These are phyloP conservation scores for Miscanthus sacchariflorus DNA, from an alignment of 202 grass and related monocot species.

Conservation along the genomic window DNA sequence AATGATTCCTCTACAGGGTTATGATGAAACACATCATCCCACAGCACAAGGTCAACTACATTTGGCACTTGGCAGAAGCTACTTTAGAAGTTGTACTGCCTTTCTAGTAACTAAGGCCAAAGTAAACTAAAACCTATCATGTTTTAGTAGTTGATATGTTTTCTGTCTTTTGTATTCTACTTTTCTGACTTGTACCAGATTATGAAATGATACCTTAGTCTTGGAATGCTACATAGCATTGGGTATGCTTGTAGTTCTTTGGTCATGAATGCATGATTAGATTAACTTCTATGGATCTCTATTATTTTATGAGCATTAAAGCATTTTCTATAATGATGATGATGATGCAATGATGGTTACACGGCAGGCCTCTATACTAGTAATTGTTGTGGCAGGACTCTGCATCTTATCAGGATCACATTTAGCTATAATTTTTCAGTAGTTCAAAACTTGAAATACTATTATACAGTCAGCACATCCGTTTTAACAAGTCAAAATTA, in stretches of 20 bases:
- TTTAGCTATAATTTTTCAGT: not conserved
- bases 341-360: constrained; percentile 6
- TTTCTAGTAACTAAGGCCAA: constrained; percentile 50
- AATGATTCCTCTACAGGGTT: constrained; percentile 59
- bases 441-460: constrained; percentile 19
- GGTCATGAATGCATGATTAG: not conserved
- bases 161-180: constrained; percentile 11
- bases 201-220: constrained; percentile 20
- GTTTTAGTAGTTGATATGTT: constrained; percentile 23
- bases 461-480: constrained; percentile 2
- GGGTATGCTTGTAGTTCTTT: constrained; percentile 32
- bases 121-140: constrained; percentile 1
- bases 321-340: constrained; percentile 2
- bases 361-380: not conserved
- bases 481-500: constrained; percentile 25
- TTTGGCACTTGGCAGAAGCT: constrained; percentile 36
- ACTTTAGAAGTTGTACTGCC: constrained; percentile 44
- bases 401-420: constrained; percentile 26
- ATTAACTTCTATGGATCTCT: not conserved
- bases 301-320: constrained; percentile 9
- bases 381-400: constrained; percentile 3
- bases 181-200: not conserved
- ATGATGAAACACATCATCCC: constrained; percentile 54
- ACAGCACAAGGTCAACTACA: constrained; percentile 67
- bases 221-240: not conserved